Evolutionary conservation across 352 stramenopile species (phyloP), one percentile per base, ranked within the genome.

Genomic region (Pythium graminicola): DNA sequence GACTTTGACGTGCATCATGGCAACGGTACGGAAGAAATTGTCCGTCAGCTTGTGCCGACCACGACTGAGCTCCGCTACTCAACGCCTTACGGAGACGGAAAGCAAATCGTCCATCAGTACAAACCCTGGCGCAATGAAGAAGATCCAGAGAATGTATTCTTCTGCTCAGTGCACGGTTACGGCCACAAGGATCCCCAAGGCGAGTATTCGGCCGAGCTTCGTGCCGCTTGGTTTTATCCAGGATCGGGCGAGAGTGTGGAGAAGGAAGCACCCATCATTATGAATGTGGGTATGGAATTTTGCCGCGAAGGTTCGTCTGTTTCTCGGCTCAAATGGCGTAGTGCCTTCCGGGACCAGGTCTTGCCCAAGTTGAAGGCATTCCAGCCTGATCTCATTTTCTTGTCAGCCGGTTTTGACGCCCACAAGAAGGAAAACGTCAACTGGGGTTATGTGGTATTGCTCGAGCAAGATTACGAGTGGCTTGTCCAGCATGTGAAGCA

Each of bases 1-100:
- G 96, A 99, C 62, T 98, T 99, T 81, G 96, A 99, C 69, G 95
- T 99, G 22, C 96, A 99, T 64, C 95, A 99, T 65, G 86, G 97
- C 41, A 99, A 99, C 73, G 96, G 97, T 14, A 99, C 96, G 0
- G 94, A 99, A 54, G 81, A 97, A 41, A 97, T 97, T 48, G 85
- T 99, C 41, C 76, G 86, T 14, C 85, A 97, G 46, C 69, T 99
- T 1, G 80, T 95, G 43, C 96, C 96, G 1, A 81, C 62, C 41
- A 81, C 84, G 3, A 73, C 93, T 40, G 85, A 89, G 57, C 58
- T 86, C 13, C 50, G 50, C 6, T 89, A 96, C 48, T 73, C 93
- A 50, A 97, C 89, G n/a, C 86, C 85, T 0, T 98, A 97, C 64
- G 84, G 85, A 22, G 60, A 79, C n/a, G 89, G 90, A 17, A 82